A percentile compares a stretch with the other conserved stretches of the same genome.
Conservation (phyloP, 441 rosid species). For the Geranium incanum region DNA sequence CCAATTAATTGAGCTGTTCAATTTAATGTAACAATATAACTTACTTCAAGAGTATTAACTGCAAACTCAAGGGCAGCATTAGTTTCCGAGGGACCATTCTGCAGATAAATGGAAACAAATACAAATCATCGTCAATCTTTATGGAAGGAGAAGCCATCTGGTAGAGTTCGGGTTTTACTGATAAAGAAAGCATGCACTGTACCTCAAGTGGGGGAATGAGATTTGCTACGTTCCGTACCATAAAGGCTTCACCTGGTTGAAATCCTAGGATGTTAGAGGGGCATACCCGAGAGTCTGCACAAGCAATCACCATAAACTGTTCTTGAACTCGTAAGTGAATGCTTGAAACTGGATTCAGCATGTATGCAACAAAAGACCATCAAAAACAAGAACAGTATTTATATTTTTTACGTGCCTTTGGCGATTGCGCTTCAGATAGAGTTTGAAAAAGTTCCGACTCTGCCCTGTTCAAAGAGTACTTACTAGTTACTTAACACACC, state of each 20-base stretch:
- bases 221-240: constrained; percentile 56
- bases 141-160: background rate
- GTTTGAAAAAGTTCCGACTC: constrained; percentile 47
- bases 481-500: constrained; percentile 10
- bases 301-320: constrained; percentile 62
- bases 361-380: no score
- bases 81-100: constrained; percentile 66
- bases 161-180: background rate
- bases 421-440: constrained; percentile 54
- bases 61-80: constrained; percentile 66
- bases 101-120: constrained; percentile 22
- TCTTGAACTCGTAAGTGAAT: constrained; percentile 25
- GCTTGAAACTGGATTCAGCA: background rate
- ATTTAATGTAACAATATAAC: constrained; percentile 6
- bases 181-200: background rate
- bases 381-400: background rate
- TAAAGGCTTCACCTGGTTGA: constrained; percentile 64
- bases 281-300: constrained; percentile 65
- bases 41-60: constrained; percentile 46
- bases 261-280: constrained; percentile 55
- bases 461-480: constrained; percentile 28
- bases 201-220: constrained; percentile 54
- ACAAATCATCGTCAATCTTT: background rate
- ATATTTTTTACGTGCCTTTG: constrained; percentile 36
- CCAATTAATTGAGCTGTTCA: no score